These are phyloP conservation scores for Ambrosiella cleistominuta DNA, from an alignment of 2,329 filamentous ascomycete genomes.

Conservation along the genomic window DNA sequence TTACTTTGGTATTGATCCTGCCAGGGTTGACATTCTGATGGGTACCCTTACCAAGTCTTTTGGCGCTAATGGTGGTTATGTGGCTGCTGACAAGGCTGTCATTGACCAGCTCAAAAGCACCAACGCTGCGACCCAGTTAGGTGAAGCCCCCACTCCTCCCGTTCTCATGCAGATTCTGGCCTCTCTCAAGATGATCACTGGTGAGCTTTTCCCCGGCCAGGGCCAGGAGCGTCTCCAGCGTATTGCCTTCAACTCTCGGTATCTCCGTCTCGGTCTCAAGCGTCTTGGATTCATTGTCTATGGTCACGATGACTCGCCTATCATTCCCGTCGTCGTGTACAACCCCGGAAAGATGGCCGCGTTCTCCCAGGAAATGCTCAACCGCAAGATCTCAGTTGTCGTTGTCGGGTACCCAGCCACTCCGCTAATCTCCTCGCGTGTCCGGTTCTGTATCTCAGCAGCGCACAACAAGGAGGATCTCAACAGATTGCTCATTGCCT, in stretches of 20 bases:
- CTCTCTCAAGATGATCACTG: conserved; percentile 73
- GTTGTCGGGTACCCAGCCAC: conserved; percentile 96
- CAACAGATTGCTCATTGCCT: conserved; percentile 73
- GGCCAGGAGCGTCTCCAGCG: conserved; percentile 90
- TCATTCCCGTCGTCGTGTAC: conserved; percentile 86
- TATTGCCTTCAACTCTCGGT: conserved; percentile 94
- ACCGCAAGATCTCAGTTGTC: conserved; percentile 92
- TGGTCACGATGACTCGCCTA: conserved; percentile 93
- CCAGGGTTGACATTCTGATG: conserved; percentile 89
- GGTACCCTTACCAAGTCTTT: conserved; percentile 97
- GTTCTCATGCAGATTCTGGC: conserved; percentile 83
- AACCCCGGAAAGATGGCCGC: conserved; percentile 98
- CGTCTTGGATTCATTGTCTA: conserved; percentile 92
- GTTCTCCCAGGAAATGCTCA: conserved; percentile 96
- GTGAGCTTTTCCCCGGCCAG: conserved; percentile 74
- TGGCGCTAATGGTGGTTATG: conserved; percentile 90
- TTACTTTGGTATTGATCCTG: conserved; percentile 81
- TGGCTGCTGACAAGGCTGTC: conserved; percentile 74
- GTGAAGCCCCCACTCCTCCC: conserved; percentile 72
- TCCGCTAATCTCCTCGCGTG: conserved; percentile 82
- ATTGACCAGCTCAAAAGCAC: conserved; percentile 79
- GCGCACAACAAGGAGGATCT: conserved; percentile 98
- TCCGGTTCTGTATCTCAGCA: conserved; percentile 86
- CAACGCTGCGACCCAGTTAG: conserved; percentile 74
- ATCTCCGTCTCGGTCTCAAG: conserved; percentile 93